Conservation (phyloP, 768 basidiomycete species). For the Phanerochaete sordida region DNA sequence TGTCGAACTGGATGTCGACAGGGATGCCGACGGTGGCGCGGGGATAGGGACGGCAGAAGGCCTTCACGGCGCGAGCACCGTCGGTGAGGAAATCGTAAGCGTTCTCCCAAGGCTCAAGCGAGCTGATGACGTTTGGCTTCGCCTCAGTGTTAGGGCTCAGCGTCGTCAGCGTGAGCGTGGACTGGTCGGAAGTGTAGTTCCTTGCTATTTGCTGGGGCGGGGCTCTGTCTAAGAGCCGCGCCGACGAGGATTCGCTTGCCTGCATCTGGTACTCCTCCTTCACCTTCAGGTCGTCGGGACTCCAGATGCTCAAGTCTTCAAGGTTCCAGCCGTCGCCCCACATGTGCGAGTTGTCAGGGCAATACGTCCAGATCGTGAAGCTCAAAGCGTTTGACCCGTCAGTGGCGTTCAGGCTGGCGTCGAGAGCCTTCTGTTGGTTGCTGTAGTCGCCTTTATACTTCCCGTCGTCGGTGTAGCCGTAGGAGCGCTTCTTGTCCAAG, state of each 20-base stretch:
- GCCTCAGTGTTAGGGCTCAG: constrained; percentile 22
- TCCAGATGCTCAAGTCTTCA: constrained; percentile 93
- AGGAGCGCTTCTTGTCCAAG: constrained; percentile 84
- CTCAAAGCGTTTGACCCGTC: constrained; percentile 76
- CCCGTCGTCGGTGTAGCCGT: constrained; percentile 72
- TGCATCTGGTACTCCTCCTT: constrained; percentile 24
- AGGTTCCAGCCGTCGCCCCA: constrained; percentile 98
- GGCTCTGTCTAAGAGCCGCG: constrained; percentile 33
- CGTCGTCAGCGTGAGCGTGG: constrained; percentile 36
- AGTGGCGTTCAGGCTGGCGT: constrained; percentile 74
- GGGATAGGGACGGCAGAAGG: constrained; percentile 86
- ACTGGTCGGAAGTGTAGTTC: constrained; percentile 22
- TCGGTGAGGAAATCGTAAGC: constrained; percentile 75
- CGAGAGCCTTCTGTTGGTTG: constrained; percentile 78
- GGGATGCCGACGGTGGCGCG: constrained; percentile 68
- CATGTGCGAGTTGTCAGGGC: constrained; percentile 73
- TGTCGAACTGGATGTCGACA: constrained; percentile 69
- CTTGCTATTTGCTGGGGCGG: not conserved
- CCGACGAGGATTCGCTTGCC: constrained; percentile 34
- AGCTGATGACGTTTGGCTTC: constrained; percentile 19
- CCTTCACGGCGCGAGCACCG: constrained; percentile 79
- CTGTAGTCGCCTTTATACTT: constrained; percentile 73
- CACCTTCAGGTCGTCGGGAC: constrained; percentile 58
- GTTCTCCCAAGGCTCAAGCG: constrained; percentile 39
- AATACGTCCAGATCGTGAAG: constrained; percentile 90